These are phyloP conservation scores for Pseudocercospora macadamiae DNA, from an alignment of 2,329 filamentous ascomycete species.

Conservation along the genomic window DNA sequence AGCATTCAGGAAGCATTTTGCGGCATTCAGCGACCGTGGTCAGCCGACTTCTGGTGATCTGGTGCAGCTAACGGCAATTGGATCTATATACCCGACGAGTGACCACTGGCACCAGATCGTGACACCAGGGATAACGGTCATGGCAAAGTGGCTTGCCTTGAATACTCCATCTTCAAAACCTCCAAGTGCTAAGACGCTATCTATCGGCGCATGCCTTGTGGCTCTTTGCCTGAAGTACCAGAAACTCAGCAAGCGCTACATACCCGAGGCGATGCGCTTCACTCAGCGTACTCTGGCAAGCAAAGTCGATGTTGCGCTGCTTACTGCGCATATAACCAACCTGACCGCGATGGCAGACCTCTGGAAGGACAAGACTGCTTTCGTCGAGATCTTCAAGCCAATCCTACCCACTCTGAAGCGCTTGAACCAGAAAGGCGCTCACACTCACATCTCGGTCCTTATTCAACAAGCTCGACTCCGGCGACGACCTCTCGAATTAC, in stretches of 20 bases:
- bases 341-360: slow-evolving; percentile 69
- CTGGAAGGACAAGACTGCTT: slow-evolving; percentile 75
- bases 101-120: slow-evolving; percentile 97
- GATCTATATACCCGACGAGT: slow-evolving; percentile 86
- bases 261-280: slow-evolving; percentile 87
- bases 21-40: slow-evolving; percentile 57
- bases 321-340: slow-evolving; percentile 63
- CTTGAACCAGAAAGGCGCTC: slow-evolving; percentile 46
- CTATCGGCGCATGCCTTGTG: slow-evolving; percentile 75
- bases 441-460: slow-evolving; percentile 65
- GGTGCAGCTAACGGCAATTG: slow-evolving; percentile 78
- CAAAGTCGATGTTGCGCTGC: slow-evolving; percentile 36
- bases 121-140: slow-evolving; percentile 85
- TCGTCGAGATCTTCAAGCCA: slow-evolving; percentile 77
- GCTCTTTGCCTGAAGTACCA: slow-evolving; percentile 84
- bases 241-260: slow-evolving; percentile 77
- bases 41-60: slow-evolving; percentile 70
- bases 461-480: slow-evolving; percentile 64
- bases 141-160: slow-evolving; percentile 80
- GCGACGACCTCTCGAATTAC: slow-evolving; percentile 80
- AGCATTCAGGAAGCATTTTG: slow-evolving; percentile 75
- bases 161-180: slow-evolving; percentile 63
- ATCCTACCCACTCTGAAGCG: slow-evolving; percentile 36
- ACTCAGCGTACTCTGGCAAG: slow-evolving; percentile 68
- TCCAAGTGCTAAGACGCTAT: slow-evolving; percentile 68